Percentiles rank a stretch among this genome's conserved stretches.
These are phyloP conservation scores for Kodamaea sp. DNA, from an alignment of 1,139 yeast genomes.

Conservation along the genomic window DNA sequence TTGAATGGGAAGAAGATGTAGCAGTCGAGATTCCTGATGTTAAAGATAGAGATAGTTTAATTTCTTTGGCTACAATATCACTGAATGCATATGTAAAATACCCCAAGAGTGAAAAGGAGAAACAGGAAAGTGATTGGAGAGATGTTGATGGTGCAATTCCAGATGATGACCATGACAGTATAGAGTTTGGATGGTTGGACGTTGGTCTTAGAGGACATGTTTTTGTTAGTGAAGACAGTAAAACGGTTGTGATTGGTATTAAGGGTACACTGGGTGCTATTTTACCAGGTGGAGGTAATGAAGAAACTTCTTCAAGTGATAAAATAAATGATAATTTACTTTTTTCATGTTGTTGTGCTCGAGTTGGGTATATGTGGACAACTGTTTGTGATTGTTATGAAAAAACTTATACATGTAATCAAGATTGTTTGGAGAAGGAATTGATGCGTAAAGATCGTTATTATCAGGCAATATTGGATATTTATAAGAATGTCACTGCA, in stretches of 20 bases:
- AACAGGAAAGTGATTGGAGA: constrained; percentile 67
- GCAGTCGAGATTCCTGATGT: constrained; percentile 66
- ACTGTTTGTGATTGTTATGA: constrained; percentile 95
- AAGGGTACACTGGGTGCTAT: constrained; percentile 95
- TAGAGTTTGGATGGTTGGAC: constrained; percentile 79
- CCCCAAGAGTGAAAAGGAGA: constrained; percentile 62
- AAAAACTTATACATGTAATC: constrained; percentile 83
- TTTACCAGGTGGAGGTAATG: constrained; percentile 66
- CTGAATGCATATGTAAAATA: constrained; percentile 85
- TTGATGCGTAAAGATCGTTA: constrained; percentile 72
- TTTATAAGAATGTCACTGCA: constrained; percentile 67
- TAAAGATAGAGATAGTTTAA: constrained; percentile 65
- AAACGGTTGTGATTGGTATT: constrained; percentile 72
- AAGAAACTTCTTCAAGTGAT: constrained; percentile 76
- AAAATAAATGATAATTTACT: constrained; percentile 82
- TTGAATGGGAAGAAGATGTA: constrained; percentile 54
- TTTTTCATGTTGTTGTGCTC: constrained; percentile 95
- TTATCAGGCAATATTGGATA: constrained; percentile 74
- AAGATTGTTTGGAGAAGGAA: constrained; percentile 78
- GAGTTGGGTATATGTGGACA: constrained; percentile 87
- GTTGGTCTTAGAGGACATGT: constrained; percentile 89
- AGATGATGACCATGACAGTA: constrained; percentile 29
- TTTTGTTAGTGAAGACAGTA: constrained; percentile 62
- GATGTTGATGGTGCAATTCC: constrained; percentile 67
- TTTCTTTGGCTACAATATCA: constrained; percentile 78